Evolutionary conservation across 75 land plant species (phyloP), one percentile per base, ranked within the genome.

Genomic region (Isoetes taiwanensis): DNA sequence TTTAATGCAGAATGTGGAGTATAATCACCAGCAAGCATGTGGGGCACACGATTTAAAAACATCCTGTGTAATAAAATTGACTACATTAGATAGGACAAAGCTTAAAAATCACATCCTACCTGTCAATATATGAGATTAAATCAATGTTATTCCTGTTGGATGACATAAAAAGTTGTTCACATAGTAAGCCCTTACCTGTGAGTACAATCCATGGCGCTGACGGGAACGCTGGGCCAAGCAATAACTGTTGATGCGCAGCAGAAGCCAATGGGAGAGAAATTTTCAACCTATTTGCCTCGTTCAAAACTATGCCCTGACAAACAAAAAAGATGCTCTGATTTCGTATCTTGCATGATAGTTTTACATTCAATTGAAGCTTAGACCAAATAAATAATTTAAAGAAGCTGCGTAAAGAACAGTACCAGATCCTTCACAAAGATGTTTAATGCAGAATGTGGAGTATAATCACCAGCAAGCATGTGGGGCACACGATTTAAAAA

Each of bases 31-130:
- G 82, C 84, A 28, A 94, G 56, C 99, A 94, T 89, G 61, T 94
- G 99, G 3, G 99, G 99, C 50, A 77, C 90, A 62, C 96, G 99
- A 48, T 94, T 94, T 43, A 73, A 76, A 72, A 94, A 89, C 96
- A 94, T 94, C 99, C 99, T 94, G 80, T 4, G 41, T 40, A 27
- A 41, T 20, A 10, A 60, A 43, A 43, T n/a, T n/a, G n/a, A n/a
- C n/a, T n/a, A n/a, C n/a, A n/a, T n/a, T n/a, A n/a, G n/a, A n/a
- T n/a, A n/a, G n/a, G n/a, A n/a, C n/a, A n/a, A n/a, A n/a, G n/a
- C n/a, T n/a, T n/a, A n/a, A n/a, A n/a, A n/a, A n/a, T n/a, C n/a
- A n/a, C n/a, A n/a, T n/a, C n/a, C n/a, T n/a, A n/a, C n/a, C n/a
- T n/a, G n/a, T n/a, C n/a, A n/a, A n/a, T n/a, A n/a, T n/a, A n/a